Evolutionary conservation across 805 yeast genomes (phyloP).

Genomic region (Ogataea methylovora): DNA sequence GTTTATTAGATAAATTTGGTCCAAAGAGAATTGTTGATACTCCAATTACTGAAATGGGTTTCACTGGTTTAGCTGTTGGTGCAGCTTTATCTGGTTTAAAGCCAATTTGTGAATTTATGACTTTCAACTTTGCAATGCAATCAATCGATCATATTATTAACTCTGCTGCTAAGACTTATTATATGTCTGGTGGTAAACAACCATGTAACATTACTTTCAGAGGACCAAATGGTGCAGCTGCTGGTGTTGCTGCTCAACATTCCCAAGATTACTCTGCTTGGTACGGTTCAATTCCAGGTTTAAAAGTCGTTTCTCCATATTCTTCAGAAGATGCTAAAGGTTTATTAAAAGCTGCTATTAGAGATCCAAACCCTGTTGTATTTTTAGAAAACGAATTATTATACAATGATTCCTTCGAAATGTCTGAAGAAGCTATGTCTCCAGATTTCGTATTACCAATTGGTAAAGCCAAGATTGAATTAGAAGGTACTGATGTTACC

Average conservation of each 20-base stretch:
- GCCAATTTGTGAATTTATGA: conserved; percentile 98
- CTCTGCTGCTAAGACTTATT: conserved; percentile 97
- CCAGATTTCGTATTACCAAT: conserved; percentile 89
- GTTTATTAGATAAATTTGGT: conserved; percentile 90
- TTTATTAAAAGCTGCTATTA: conserved; percentile 88
- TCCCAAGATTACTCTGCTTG: conserved; percentile 96
- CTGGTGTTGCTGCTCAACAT: conserved; percentile 99
- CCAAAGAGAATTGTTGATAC: conserved; percentile 91
- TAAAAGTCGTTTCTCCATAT: conserved; percentile 93
- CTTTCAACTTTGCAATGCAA: conserved; percentile 99
- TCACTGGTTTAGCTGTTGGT: conserved; percentile 91
- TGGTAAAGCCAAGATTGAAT: conserved; percentile 93
- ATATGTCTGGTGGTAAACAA: conserved; percentile 99
- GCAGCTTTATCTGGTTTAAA: conserved; percentile 94
- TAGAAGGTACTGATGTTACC: conserved; percentile 85
- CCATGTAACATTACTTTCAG: conserved; percentile 96
- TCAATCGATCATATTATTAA: conserved; percentile 97
- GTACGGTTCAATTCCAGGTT: conserved; percentile 98
- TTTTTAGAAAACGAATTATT: conserved; percentile 93
- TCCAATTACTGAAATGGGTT: conserved; percentile 99
- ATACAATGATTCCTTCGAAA: conserved; percentile 86
- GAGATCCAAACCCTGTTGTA: conserved; percentile 98
- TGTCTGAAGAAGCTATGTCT: conserved; percentile 81
- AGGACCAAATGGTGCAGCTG: conserved; percentile 99
- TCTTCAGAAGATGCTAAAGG: conserved; percentile 96